These are phyloP conservation scores for Colletotrichum endophyticum DNA, from an alignment of 2,329 filamentous ascomycete species.

Conservation along the genomic window DNA sequence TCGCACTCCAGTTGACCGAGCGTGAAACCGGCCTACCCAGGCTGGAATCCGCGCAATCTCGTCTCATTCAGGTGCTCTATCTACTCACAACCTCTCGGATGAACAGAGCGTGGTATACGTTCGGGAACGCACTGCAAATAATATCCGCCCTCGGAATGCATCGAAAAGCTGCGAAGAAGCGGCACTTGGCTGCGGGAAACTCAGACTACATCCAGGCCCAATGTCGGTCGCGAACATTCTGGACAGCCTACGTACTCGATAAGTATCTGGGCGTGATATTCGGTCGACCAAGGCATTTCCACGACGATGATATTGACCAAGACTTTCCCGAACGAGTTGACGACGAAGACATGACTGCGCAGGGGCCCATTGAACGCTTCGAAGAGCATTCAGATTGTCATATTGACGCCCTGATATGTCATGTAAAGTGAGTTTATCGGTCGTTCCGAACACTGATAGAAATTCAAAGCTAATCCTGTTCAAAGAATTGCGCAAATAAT, in stretches of 20 bases:
- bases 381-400: constrained; percentile 47
- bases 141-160: constrained; percentile 47
- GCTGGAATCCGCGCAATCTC: constrained; percentile 59
- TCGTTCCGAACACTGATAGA: no score
- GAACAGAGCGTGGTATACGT: constrained; percentile 66
- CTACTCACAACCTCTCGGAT: constrained; percentile 62
- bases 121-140: constrained; percentile 61
- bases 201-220: constrained; percentile 52
- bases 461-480: background rate
- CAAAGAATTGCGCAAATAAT: constrained; percentile 40
- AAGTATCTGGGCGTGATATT: constrained; percentile 69
- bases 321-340: constrained; percentile 58
- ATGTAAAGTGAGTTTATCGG: constrained; percentile 34
- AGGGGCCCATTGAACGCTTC: constrained; percentile 27
- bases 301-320: constrained; percentile 69
- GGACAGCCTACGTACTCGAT: constrained; percentile 67
- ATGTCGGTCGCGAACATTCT: constrained; percentile 62
- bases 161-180: constrained; percentile 38
- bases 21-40: constrained; percentile 28
- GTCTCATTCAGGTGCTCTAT: constrained; percentile 63
- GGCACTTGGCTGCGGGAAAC: background rate
- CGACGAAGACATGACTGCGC: constrained; percentile 58
- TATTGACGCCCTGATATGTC: constrained; percentile 53
- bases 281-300: constrained; percentile 63
- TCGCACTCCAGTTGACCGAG: constrained; percentile 39